Base-by-base conservation (phyloP, 108 stramenopile species). In the Cyclotella sp. region DNA sequence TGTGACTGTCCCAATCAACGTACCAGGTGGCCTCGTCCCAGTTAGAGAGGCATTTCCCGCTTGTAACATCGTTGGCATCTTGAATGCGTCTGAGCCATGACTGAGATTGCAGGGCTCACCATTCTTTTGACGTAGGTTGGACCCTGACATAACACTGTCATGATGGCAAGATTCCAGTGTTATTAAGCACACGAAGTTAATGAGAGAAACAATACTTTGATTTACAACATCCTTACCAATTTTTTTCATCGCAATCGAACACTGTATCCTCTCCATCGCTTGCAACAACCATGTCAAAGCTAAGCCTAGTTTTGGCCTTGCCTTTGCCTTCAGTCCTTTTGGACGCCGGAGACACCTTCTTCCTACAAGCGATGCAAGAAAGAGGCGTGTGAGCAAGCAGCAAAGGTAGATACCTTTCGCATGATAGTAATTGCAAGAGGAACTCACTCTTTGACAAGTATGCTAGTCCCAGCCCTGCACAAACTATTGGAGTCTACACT, bases 41-140 rank as follows among this genome's bases (percentile, higher is more conserved):
- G 70, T 58, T 58, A 30, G 14, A 26, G n/a, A 42, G 52, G n/a
- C 54, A 53, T 5, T 21, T 58, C 22, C 42, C 52, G 3, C 9
- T 52, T 53, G 12, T 30, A 0, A 19, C 52, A 19, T 9, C 54
- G 57, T 53, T 71, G 70, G 34, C 52, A 39, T 60, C 52, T 53
- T 30, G 54, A 52, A 55, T 53, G 57, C 55, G 13, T 63, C 62
- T 4, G 62, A 63, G 11, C 62, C 62, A 16, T 63, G 62, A 9
- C 11, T 41, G 62, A 63, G 62, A 34, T 63, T 34, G 30, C 62
- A 63, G 2, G 62, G 62, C 40, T 63, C 62, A 4, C 62, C 62
- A 9, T 63, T 3, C 13, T 29, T 34, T n/a, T 41, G 39, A 13
- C 11, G 62, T 4, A 63, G 34, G n/a, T 19, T 28, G 18, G 27